Evolutionary conservation across 2,329 filamentous ascomycete species (phyloP), one percentile per base, ranked within the genome.

Genomic region (Cryoendolithus antarcticus): DNA sequence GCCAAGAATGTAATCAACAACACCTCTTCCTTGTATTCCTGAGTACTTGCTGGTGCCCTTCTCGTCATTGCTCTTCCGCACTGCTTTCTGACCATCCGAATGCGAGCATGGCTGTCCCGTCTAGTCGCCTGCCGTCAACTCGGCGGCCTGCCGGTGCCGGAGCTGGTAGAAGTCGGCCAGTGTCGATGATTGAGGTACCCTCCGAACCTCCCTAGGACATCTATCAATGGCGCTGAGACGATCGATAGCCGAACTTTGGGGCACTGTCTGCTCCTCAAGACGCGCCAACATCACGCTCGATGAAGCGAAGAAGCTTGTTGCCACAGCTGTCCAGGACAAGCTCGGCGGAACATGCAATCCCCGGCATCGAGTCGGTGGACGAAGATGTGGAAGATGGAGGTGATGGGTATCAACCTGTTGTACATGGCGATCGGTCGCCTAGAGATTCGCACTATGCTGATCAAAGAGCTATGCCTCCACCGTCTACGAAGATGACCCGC

Each of bases 141-240:
- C 44, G 47, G 24, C 48, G 51, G 12, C 40, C 42, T 15, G 38
- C 42, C 9, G 43, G 39, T n/a, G 30, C 33, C 24, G 32, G 41
- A 13, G 41, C 41, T 32, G 40, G 45, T 13, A 48, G 46, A 36
- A 38, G 38, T 27, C 39, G 54, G 30, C 54, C 55, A 13, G 43
- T 50, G 30, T 54, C 53, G 33, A 55, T 56, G 54, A 53, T 54
- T 39, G 53, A 58, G 33, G 50, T 54, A 29, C 42, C 44, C 7
- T 42, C 44, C 30, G 44, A 48, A 34, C 41, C 29, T 27, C 31
- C 30, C 11, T 8, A 15, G 29, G 9, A 48, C n/a, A 37, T 44
- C 43, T 45, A 46, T 34, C 39, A 36, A 31, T 41, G 46, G 33
- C 48, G 43, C 40, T 45, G 45, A 47, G 12, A 32, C 28, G 28